A percentile compares a stretch with the other conserved stretches of the same genome.
Evolutionary conservation across 2,329 filamentous ascomycete genomes (phyloP).

Genomic region (Cordyceps militaris): DNA sequence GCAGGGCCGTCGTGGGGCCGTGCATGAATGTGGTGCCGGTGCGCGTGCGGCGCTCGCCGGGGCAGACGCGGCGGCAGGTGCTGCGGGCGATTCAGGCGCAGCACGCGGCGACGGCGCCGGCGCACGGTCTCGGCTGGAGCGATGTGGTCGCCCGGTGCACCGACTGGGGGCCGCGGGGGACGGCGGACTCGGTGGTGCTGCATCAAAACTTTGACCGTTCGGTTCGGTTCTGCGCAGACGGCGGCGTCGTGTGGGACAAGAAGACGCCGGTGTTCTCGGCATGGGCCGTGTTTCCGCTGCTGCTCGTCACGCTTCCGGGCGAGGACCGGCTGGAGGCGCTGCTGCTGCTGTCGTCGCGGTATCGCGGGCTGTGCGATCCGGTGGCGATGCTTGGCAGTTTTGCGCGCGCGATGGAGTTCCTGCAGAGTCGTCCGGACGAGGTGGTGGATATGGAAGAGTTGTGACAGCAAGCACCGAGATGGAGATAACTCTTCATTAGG

Average conservation of each 20-base stretch:
- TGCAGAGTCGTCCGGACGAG: neutral
- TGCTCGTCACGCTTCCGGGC: constrained; percentile 1
- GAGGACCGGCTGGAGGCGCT: neutral
- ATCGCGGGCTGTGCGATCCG: neutral
- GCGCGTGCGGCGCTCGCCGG: neutral
- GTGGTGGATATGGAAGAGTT: neutral
- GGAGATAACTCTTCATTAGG: too few relatives aligned
- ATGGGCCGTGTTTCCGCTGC: constrained; percentile 1
- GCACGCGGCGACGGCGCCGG: neutral
- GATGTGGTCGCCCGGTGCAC: neutral
- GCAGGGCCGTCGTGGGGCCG: neutral
- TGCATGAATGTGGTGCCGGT: constrained; percentile 7
- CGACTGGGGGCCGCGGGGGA: neutral
- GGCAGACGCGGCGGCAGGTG: neutral
- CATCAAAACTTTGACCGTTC: constrained; percentile 5
- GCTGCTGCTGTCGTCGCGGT: constrained; percentile 3
- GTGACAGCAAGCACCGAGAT: neutral
- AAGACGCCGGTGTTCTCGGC: neutral
- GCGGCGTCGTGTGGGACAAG: neutral
- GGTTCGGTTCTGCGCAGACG: neutral
- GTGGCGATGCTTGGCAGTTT: neutral
- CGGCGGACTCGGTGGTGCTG: constrained; percentile 3
- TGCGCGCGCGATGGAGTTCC: neutral
- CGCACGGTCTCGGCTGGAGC: neutral
- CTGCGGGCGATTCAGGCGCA: neutral